phyloP scores from a whole-genome alignment of 2,329 filamentous ascomycete species.

The Pezicula radicicola region DNA sequence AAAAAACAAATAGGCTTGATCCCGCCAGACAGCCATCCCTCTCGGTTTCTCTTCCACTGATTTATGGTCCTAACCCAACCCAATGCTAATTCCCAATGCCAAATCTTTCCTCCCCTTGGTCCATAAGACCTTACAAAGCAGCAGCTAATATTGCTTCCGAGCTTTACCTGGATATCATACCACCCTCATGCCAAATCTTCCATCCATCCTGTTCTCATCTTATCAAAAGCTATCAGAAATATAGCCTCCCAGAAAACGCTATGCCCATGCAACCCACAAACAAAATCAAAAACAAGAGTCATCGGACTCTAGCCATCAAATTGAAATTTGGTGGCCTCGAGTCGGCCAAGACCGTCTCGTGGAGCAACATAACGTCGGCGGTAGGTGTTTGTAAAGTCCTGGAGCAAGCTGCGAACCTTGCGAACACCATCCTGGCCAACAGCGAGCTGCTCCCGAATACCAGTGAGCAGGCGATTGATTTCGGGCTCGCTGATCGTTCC shows the following conservation, averaged over 20 bases:
- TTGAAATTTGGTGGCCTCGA: slow-evolving; percentile 85
- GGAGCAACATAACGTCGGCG: slow-evolving; percentile 93
- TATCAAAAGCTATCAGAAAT: not conserved
- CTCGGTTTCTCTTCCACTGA: no score
- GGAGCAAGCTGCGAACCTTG: slow-evolving; percentile 79
- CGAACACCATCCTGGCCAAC: slow-evolving; percentile 60
- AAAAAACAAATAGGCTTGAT: no score
- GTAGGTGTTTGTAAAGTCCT: slow-evolving; percentile 97
- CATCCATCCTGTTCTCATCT: not conserved
- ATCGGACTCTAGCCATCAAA: slow-evolving; percentile 45
- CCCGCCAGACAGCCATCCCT: no score
- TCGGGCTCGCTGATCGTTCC: slow-evolving; percentile 80
- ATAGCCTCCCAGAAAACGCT: not conserved
- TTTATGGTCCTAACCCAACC: no score
- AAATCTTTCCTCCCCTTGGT: not conserved
- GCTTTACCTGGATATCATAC: no score
- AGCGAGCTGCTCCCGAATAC: slow-evolving; percentile 75
- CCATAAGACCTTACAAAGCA: not conserved
- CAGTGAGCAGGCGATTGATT: slow-evolving; percentile 74
- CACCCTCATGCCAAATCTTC: not conserved
- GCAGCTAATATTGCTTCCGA: not conserved
- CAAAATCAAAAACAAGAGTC: no score
- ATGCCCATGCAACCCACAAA: not conserved
- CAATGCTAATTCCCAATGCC: no score
- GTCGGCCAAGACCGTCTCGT: slow-evolving; percentile 79